These are phyloP conservation scores for Podila epigama DNA, from an alignment of 192 early-diverging fungal species.

Conservation along the genomic window DNA sequence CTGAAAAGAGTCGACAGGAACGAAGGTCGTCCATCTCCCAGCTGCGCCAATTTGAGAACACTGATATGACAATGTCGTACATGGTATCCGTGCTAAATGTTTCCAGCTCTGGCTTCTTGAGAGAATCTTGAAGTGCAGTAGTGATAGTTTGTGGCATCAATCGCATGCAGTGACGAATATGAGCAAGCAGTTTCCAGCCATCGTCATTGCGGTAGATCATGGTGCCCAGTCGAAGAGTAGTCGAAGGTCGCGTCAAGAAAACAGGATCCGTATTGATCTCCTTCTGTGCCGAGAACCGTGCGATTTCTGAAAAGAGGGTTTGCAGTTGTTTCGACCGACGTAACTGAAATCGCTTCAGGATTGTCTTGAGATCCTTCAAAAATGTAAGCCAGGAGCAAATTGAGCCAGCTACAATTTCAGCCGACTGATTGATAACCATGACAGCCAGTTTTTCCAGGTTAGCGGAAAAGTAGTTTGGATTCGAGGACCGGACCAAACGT, in stretches of 20 bases:
- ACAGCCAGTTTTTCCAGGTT: slow-evolving; percentile 54
- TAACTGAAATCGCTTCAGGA: slow-evolving; percentile 56
- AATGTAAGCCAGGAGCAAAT: slow-evolving; percentile 73
- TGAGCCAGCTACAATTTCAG: slow-evolving; percentile 75
- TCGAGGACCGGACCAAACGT: slow-evolving; percentile 54
- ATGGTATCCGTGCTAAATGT: slow-evolving; percentile 49
- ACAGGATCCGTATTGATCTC: slow-evolving; percentile 63
- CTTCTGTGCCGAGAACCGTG: slow-evolving; percentile 53
- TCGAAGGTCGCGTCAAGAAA: slow-evolving; percentile 71
- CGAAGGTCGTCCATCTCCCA: slow-evolving; percentile 69
- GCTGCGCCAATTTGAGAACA: slow-evolving; percentile 64
- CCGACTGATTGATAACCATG: slow-evolving; percentile 71
- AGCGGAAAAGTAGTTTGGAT: slow-evolving; percentile 57
- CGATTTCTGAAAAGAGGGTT: slow-evolving; percentile 59
- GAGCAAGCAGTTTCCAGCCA: slow-evolving; percentile 78
- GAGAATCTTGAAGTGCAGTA: slow-evolving; percentile 47
- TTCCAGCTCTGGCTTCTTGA: slow-evolving; percentile 54
- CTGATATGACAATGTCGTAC: slow-evolving; percentile 52
- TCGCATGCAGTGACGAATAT: slow-evolving; percentile 67
- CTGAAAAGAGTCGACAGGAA: slow-evolving; percentile 53
- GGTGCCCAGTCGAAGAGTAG: slow-evolving; percentile 67
- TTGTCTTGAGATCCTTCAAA: slow-evolving; percentile 59
- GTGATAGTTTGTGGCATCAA: slow-evolving; percentile 44
- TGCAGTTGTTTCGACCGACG: slow-evolving; percentile 64
- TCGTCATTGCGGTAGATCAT: slow-evolving; percentile 69